Evolutionary conservation across 805 yeast genomes (phyloP).

Genomic region (Kazachstania kunashirensis): DNA sequence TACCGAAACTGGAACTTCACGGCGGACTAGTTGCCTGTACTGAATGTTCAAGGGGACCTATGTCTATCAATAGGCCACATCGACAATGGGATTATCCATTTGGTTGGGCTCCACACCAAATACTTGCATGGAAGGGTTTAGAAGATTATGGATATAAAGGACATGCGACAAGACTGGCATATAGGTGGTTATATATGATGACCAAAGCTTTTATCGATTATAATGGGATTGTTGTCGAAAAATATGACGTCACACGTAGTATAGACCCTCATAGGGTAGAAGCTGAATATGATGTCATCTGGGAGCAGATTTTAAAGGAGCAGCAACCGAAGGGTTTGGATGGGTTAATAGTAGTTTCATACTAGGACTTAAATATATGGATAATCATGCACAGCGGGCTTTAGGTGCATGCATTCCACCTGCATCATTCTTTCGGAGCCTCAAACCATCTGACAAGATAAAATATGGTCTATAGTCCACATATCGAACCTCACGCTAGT

Average conservation of each 20-base stretch:
- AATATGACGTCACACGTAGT: constrained; percentile 77
- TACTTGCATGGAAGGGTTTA: constrained; percentile 84
- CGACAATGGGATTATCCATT: constrained; percentile 97
- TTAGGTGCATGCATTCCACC: constrained; percentile 75
- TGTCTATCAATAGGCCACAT: constrained; percentile 61
- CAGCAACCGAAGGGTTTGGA: constrained; percentile 91
- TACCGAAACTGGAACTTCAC: constrained; percentile 63
- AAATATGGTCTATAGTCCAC: constrained; percentile 32
- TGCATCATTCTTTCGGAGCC: constrained; percentile 41
- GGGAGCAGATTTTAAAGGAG: constrained; percentile 84
- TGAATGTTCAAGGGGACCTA: constrained; percentile 55
- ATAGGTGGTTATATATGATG: constrained; percentile 80
- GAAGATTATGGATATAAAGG: constrained; percentile 55
- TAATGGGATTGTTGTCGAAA: constrained; percentile 90
- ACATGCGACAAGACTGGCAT: constrained; percentile 59
- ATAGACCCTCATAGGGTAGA: constrained; percentile 82
- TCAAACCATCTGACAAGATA: constrained; percentile 35
- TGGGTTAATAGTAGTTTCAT: constrained; percentile 90
- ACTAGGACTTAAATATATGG: constrained; percentile 58
- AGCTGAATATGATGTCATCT: constrained; percentile 98
- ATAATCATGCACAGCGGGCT: constrained; percentile 57
- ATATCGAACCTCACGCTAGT: too few species aligned
- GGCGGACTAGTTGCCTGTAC: constrained; percentile 91
- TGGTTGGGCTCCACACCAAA: constrained; percentile 99
- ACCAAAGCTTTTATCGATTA: constrained; percentile 81